These are phyloP conservation scores for Umbelopsis isabellina DNA, from an alignment of 192 early-diverging fungal species.

Conservation along the genomic window DNA sequence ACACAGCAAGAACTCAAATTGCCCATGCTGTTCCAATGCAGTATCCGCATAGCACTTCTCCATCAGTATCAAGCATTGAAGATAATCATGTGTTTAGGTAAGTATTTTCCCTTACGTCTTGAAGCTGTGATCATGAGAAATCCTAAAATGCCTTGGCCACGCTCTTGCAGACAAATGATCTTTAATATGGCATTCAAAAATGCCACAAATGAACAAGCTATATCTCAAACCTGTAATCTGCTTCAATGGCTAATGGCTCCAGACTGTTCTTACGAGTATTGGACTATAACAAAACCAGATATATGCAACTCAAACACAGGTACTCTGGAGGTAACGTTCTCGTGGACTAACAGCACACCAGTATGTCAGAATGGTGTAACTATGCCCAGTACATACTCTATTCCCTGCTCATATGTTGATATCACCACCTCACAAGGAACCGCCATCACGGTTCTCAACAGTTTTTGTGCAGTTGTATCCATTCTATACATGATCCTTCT, in stretches of 20 bases:
- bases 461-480: background rate
- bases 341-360: conserved; percentile 5
- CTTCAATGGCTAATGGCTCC: conserved; percentile 16
- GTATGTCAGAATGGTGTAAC: conserved; percentile 5
- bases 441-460: conserved; percentile 14
- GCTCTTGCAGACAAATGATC: background rate
- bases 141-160: too few species aligned
- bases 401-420: conserved; percentile 22
- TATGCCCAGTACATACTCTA: conserved; percentile 5
- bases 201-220: conserved; percentile 28
- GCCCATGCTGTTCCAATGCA: conserved; percentile 22
- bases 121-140: too few species aligned
- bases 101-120: background rate
- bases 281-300: conserved; percentile 4
- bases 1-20: background rate
- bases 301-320: conserved; percentile 1
- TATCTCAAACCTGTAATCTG: conserved; percentile 12
- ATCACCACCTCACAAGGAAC: background rate
- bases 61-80: conserved; percentile 12
- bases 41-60: conserved; percentile 20
- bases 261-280: background rate
- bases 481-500: conserved; percentile 22
- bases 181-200: conserved; percentile 23
- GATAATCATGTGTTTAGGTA: conserved; percentile 17
- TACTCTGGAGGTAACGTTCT: background rate